These are phyloP conservation scores for Phlegmacium glaucopus DNA, from an alignment of 768 basidiomycete species.

Conservation along the genomic window DNA sequence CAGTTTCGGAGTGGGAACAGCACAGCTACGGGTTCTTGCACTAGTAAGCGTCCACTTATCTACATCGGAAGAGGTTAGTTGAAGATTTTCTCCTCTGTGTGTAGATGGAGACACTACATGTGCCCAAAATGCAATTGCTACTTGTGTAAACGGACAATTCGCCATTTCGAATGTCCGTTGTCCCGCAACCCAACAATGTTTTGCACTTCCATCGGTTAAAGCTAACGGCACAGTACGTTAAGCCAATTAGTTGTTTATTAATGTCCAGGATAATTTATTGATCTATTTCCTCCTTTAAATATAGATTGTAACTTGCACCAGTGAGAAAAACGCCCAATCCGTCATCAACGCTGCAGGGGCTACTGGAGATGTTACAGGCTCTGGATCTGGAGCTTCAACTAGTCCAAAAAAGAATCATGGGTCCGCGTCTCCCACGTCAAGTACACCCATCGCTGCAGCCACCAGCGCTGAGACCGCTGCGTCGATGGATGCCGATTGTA, in stretches of 20 bases:
- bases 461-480: conserved; percentile 10
- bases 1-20: conserved; percentile 38
- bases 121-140: conserved; percentile 34
- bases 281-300: no score
- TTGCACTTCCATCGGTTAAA: conserved; percentile 46
- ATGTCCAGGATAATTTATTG: background rate
- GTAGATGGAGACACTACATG: conserved; percentile 45
- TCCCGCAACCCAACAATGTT: conserved; percentile 37
- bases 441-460: conserved; percentile 8
- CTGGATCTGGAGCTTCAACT: conserved; percentile 9
- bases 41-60: conserved; percentile 27
- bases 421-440: conserved; percentile 2
- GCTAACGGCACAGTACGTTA: conserved; percentile 44
- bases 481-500: conserved; percentile 2
- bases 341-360: conserved; percentile 47
- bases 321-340: conserved; percentile 40
- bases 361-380: conserved; percentile 35
- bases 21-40: conserved; percentile 37
- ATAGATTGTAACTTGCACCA: conserved; percentile 52
- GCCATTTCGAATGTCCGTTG: conserved; percentile 32
- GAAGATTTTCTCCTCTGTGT: background rate
- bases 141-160: conserved; percentile 42
- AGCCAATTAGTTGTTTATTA: background rate
- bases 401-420: conserved; percentile 2
- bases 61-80: background rate